A percentile compares a stretch with the other conserved stretches of the same genome.
Conservation (phyloP, 139 green algal species). For the Haematococcus sp. region DNA sequence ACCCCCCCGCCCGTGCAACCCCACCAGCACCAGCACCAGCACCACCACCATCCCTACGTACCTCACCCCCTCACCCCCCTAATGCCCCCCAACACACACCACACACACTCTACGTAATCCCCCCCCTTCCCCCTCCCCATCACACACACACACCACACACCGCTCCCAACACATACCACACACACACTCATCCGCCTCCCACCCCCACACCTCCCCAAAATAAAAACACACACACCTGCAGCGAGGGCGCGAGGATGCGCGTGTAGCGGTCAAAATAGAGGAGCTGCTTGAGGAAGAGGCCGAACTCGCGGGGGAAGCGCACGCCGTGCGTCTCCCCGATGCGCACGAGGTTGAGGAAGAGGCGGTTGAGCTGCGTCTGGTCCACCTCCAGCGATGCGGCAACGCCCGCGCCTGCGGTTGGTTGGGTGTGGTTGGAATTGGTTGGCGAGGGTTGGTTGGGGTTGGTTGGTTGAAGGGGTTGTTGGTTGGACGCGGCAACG, state of each 20-base stretch:
- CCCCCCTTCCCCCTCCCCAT: not conserved
- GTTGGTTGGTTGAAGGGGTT: too few species aligned
- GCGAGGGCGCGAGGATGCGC: slow-evolving; percentile 72
- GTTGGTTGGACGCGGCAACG: not conserved
- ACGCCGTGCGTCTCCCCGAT: slow-evolving; percentile 84
- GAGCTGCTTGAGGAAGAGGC: slow-evolving; percentile 95
- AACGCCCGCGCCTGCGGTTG: slow-evolving; percentile 19
- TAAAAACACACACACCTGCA: slow-evolving; percentile 37
- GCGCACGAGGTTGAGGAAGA: slow-evolving; percentile 81
- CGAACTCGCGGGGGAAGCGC: slow-evolving; percentile 72
- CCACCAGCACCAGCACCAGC: not conserved
- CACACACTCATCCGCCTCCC: not conserved
- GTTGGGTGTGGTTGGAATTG: not conserved
- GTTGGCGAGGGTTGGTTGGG: too few species aligned
- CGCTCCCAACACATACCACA: not conserved
- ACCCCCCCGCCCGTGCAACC: too few species aligned
- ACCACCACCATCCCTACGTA: not conserved
- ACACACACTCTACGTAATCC: not conserved
- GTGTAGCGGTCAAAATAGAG: slow-evolving; percentile 96
- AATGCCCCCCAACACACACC: not conserved
- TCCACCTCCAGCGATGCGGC: slow-evolving; percentile 69
- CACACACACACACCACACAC: too few species aligned
- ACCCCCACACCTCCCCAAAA: not conserved
- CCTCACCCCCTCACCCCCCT: too few species aligned
- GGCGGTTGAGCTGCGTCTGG: slow-evolving; percentile 77